Evolutionary conservation across 352 stramenopile species (phyloP), one percentile per base, ranked within the genome.

Genomic region (Detonula confervacea): DNA sequence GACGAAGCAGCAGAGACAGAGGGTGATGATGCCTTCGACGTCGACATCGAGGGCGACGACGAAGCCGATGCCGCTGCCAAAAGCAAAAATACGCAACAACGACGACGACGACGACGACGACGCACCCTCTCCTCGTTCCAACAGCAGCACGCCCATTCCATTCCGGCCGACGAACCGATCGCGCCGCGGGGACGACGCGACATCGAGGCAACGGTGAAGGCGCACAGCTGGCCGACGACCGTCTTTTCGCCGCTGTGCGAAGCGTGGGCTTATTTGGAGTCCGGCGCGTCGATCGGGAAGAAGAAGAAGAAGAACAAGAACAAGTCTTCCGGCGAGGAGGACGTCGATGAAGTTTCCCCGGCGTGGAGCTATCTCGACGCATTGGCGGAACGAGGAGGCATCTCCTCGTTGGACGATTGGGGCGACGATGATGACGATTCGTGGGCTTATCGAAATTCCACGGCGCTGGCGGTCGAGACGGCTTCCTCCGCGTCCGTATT

Each of bases 201-300:
- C 65, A 71, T 92, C 18, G 62, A 86, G 71, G 63, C 84, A 37
- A 87, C 80, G 2, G 87, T 93, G 8, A 69, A 84, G 27, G 84
- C 88, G 25, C 71, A 87, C 52, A 20, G 14, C 1, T 94, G 89
- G 89, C 83, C 89, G 20, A 85, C 69, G n/a, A 87, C 60, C 47
- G 74, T 77, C 18, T 75, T 80, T 33, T 89, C 81, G 69, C 81
- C 89, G 18, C 77, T 91, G n/a, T 94, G 89, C 64, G 89, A 94
- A 70, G 83, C 87, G 35, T 87, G 73, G 49, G 74, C 77, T 14
- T 91, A 81, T 42, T 55, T 87, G 14, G 79, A 83, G 18, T 46
- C 70, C 7, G 70, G 60, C 73, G 55, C 30, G 60, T 71, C 33
- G 8, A 67, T 78, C 76, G 44, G 59, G 44, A 75, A 65, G 73